phyloP scores from a whole-genome alignment of 768 basidiomycete genomes.

The Leccinellum albellum region DNA sequence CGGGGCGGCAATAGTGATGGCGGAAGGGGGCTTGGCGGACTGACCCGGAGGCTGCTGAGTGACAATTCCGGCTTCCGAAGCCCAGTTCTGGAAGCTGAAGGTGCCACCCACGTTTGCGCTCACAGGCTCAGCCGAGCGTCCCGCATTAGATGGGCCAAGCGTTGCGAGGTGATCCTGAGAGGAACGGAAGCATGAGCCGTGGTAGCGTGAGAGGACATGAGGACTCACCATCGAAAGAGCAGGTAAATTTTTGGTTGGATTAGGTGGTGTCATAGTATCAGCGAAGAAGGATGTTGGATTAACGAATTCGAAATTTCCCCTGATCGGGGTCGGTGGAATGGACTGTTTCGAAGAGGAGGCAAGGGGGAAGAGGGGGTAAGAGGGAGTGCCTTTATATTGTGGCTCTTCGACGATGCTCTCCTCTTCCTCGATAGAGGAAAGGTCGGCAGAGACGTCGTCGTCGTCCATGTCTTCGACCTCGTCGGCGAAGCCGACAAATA shows the following conservation, averaged over 20 bases:
- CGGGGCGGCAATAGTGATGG: slow-evolving; percentile 9
- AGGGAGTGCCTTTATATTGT: slow-evolving; percentile 2
- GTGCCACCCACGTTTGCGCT: slow-evolving; percentile 9
- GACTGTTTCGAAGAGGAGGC: slow-evolving; percentile 6
- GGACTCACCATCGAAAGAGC: slow-evolving; percentile 29
- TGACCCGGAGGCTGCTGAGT: slow-evolving; percentile 16
- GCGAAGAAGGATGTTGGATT: slow-evolving; percentile 27
- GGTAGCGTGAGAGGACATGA: background rate
- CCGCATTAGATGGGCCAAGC: slow-evolving; percentile 22
- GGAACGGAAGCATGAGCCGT: background rate
- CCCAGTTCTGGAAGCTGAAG: slow-evolving; percentile 30
- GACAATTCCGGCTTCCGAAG: slow-evolving; percentile 28
- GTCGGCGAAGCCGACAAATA: slow-evolving; percentile 28
- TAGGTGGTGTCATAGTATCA: slow-evolving; percentile 16
- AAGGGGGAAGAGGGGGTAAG: background rate
- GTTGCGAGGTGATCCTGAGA: slow-evolving; percentile 29
- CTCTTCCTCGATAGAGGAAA: slow-evolving; percentile 18
- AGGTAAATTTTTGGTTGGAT: slow-evolving; percentile 27
- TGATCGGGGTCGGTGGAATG: slow-evolving; percentile 20
- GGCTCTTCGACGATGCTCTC: slow-evolving; percentile 19
- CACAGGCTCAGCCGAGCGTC: slow-evolving; percentile 18
- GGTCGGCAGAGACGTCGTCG: slow-evolving; percentile 3
- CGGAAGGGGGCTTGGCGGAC: slow-evolving; percentile 2
- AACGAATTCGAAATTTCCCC: slow-evolving; percentile 25
- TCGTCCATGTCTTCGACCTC: slow-evolving; percentile 24